These are phyloP conservation scores for Fusarium sp. DNA, from an alignment of 2,329 filamentous ascomycete species.

Conservation along the genomic window DNA sequence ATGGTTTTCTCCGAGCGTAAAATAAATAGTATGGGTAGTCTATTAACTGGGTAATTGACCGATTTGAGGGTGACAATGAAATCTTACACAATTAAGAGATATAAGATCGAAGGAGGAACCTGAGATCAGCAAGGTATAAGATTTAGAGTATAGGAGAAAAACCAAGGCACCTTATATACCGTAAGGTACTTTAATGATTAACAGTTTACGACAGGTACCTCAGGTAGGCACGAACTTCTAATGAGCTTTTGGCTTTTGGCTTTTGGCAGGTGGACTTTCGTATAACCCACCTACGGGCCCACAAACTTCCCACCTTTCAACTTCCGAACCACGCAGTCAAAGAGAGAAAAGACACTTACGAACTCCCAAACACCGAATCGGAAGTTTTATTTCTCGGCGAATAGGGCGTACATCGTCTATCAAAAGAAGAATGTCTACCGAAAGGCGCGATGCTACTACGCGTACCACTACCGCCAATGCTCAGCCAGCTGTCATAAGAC, in stretches of 20 bases:
- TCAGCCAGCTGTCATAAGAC: neutral
- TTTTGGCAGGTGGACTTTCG: neutral
- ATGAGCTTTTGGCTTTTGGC: neutral
- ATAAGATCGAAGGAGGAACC: too few species aligned
- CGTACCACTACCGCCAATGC: neutral
- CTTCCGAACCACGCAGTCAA: neutral
- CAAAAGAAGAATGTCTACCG: slow-evolving; percentile 12
- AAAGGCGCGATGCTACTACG: neutral
- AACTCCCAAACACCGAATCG: neutral
- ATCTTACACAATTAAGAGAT: too few species aligned
- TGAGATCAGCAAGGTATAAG: too few species aligned
- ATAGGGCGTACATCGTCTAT: neutral
- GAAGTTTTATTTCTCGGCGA: slow-evolving; percentile 9
- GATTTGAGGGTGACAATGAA: neutral
- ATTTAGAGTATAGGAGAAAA: too few species aligned
- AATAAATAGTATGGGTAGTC: too few species aligned
- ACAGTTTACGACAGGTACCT: too few species aligned
- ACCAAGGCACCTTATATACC: neutral
- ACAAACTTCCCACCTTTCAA: neutral
- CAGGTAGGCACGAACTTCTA: neutral
- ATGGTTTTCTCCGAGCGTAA: neutral
- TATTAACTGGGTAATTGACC: too few species aligned
- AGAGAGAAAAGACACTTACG: neutral
- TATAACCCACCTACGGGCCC: neutral
- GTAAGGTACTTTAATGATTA: too few species aligned